phyloP scores from a whole-genome alignment of 495 filamentous ascomycete genomes.

The Rhypophila decipiens region DNA sequence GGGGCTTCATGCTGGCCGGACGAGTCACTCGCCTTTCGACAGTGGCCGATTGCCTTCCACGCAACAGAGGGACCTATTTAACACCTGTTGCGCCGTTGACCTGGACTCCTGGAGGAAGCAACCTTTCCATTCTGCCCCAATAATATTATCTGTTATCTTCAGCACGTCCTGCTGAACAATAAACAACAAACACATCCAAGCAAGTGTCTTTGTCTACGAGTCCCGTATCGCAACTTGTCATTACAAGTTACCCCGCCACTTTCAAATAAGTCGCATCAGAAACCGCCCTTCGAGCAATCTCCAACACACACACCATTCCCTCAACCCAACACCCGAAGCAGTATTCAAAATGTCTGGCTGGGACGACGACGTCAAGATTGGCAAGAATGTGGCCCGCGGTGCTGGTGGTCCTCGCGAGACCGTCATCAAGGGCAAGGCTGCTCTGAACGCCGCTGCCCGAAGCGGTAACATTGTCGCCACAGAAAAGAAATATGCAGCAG shows the following conservation, averaged over 20 bases:
- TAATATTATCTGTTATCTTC: not conserved
- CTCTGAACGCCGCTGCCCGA: constrained; percentile 85
- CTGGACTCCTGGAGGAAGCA: too few species aligned
- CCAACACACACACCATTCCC: not conserved
- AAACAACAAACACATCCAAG: not conserved
- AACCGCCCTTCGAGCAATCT: too few species aligned
- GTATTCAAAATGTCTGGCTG: constrained; percentile 55
- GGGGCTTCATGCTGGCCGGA: constrained; percentile 1
- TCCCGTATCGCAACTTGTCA: too few species aligned
- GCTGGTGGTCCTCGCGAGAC: constrained; percentile 67
- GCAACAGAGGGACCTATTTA: constrained; percentile 1
- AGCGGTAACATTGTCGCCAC: constrained; percentile 69
- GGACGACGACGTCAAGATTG: constrained; percentile 88
- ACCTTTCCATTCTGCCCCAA: not conserved
- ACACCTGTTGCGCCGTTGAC: too few species aligned
- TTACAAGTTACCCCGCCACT: not conserved
- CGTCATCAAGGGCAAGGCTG: constrained; percentile 77
- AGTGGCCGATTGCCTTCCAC: constrained; percentile 26
- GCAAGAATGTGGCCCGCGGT: constrained; percentile 63
- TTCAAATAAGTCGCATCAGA: too few species aligned
- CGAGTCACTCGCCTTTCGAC: constrained; percentile 17
- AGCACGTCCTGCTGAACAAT: not conserved
- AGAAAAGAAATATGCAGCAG: constrained; percentile 83
- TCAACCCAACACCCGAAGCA: constrained; percentile 7
- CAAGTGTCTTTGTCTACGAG: not conserved